Conservation (phyloP, 257 asterid genomes). For the Striga asiatica region DNA sequence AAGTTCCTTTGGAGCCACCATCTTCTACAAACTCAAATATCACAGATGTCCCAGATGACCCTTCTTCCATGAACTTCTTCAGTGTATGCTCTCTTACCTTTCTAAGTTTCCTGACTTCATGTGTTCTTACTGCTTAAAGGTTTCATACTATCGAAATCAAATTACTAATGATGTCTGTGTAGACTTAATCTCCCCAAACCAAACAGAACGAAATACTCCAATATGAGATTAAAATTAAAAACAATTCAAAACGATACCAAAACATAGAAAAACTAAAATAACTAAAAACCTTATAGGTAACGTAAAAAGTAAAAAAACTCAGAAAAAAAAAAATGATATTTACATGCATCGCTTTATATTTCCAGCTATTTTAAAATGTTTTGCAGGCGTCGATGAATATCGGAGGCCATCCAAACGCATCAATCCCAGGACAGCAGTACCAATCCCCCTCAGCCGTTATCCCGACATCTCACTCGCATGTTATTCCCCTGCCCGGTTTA, state of each 20-base stretch:
- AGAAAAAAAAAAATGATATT: too few relatives aligned
- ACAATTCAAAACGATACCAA: too few relatives aligned
- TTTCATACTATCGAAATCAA: too few relatives aligned
- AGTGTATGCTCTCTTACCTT: constrained; percentile 33
- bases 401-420: constrained; percentile 33
- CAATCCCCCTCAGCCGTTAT: constrained; percentile 28
- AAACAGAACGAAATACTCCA: too few relatives aligned
- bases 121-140: neutral
- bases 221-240: too few relatives aligned
- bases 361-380: too few relatives aligned
- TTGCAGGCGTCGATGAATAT: constrained; percentile 45
- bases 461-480: constrained; percentile 23
- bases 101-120: neutral
- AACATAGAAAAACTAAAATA: too few relatives aligned
- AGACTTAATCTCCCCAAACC: too few relatives aligned
- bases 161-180: too few relatives aligned
- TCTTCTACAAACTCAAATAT: constrained; percentile 25
- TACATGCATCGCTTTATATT: too few relatives aligned
- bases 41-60: constrained; percentile 43
- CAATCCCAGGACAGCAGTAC: constrained; percentile 33
- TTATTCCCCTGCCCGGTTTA: constrained; percentile 18
- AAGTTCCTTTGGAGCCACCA: constrained; percentile 59
- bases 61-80: constrained; percentile 46
- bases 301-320: neutral
- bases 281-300: too few relatives aligned